Evolutionary conservation across 164 flowering plant species (phyloP), one percentile per base, ranked within the genome.

Genomic region (Buxus sempervirens): DNA sequence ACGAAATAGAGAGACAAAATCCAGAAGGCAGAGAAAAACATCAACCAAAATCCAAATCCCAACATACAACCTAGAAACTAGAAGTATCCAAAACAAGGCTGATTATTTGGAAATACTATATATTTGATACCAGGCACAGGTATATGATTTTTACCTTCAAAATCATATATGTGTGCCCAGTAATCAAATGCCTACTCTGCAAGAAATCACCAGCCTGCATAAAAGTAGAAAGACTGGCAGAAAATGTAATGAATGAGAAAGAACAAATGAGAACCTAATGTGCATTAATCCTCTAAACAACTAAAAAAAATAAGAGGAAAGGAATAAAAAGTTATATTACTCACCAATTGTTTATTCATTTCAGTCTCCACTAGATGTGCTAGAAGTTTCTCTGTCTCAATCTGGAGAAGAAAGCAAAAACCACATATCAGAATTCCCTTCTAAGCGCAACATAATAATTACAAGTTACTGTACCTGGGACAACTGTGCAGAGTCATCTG

Each of bases 401-500:
- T 95, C 99, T 95, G 82, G 57, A 75, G 13, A 63, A 72, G 58
- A 72, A 63, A 53, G 6, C 4, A 64, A 66, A 5, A 54, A 69
- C 54, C 18, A 64, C 38, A 21, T 51, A 8, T 24, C 55, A 59
- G 2, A 8, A 36, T 65, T 26, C 38, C 28, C 23, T 65, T 22
- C 9, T 45, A 15, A 53, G 20, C 59, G 20, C 10, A 61, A 57
- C 13, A 26, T 56, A 48, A 58, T 36, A 36, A 64, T 62, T 21
- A 56, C 24, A 60, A 62, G 38, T 55, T 54, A 16, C 25, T 20
- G 57, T 80, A 92, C 98, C 96, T 95, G 97, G 58, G 98, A 95
- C 60, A 95, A 70, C 80, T 95, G 98, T 10, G 98, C 98, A 66
- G 98, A 92, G 81, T 95, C 92, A 83, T 95, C 97, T 55, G 98